Evolutionary conservation across 2,329 filamentous ascomycete genomes (phyloP), one percentile per base, ranked within the genome.

Genomic region (Tolypocladium pustulatum): DNA sequence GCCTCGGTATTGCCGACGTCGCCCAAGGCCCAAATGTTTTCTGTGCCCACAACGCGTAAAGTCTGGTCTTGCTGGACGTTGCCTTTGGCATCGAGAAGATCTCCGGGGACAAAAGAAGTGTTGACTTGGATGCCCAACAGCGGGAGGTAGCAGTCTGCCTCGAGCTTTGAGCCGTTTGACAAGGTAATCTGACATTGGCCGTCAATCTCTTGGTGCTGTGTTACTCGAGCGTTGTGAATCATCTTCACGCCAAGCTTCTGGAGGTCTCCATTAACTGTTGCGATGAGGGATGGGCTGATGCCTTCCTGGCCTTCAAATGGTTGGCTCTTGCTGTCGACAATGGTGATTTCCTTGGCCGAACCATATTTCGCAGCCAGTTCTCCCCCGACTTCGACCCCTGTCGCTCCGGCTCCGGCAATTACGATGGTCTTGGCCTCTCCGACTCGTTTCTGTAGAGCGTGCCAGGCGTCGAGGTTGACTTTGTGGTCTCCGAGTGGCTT

Each of bases 401-500:
- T 75, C 4, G 71, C 56, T 0, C 75, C 75, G 12, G 67, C 74
- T 0, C 74, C 74, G 1, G 68, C 70, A n/a, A 76, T 37, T 9
- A 76, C 62, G 56, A 77, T 73, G 6, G 66, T 67, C 10, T 68
- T 70, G 38, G 68, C 57, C 0, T 58, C 34, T 0, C 54, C 55
- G 32, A 73, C 61, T 49, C 60, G 56, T 0, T 41, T 59, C 54
- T 72, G 65, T 1, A 73, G 57, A 12, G 64, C 56, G 36, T 72
- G 65, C 58, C 81, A 71, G 13, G 70, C 66, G 1, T 67, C 65
- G 4, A 72, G 56, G 2, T 74, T 73, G 37, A 76, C 71, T 61
- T 80, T 74, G 63, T 79, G 72, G 17, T 71, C 73, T 60, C 75
- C 77, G 37, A 73, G 62, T 30, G 71, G 72, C 64, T 83, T 83